A percentile compares a stretch with the other conserved stretches of the same genome.
These are phyloP conservation scores for Cytospora chrysosperma DNA, from an alignment of 2,329 filamentous ascomycete genomes.

Conservation along the genomic window DNA sequence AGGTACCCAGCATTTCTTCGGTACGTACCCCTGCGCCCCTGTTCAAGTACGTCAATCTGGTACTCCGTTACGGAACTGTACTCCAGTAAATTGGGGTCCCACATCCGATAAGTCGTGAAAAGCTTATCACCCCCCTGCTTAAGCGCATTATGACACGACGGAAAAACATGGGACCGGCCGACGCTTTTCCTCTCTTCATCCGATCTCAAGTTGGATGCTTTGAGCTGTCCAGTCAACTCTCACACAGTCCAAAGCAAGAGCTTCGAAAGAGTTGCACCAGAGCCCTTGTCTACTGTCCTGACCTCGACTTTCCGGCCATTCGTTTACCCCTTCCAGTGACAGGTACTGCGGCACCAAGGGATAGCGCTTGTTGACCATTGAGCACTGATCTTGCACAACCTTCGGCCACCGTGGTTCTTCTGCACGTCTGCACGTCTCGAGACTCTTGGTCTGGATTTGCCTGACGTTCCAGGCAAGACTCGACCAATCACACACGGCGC, in stretches of 20 bases:
- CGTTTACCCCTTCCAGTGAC: constrained; percentile 10
- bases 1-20: neutral
- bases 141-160: neutral
- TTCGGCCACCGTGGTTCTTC: constrained; percentile 4
- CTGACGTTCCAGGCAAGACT: constrained; percentile 15
- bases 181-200: neutral
- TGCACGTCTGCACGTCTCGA: constrained; percentile 16
- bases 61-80: neutral
- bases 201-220: neutral
- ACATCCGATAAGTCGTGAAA: neutral
- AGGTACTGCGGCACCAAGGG: neutral
- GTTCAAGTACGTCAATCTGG: neutral
- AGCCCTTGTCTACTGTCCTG: constrained; percentile 4
- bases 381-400: neutral
- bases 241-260: constrained; percentile 9
- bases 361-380: neutral
- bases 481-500: constrained; percentile 22
- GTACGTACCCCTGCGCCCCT: neutral
- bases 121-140: neutral
- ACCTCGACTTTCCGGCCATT: constrained; percentile 16
- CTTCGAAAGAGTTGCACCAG: constrained; percentile 1
- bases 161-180: neutral
- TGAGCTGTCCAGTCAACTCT: constrained; percentile 11
- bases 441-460: constrained; percentile 8
- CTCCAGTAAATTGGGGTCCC: neutral